Base-by-base conservation (phyloP, 2,329 filamentous ascomycete species). In the Aureobasidium lini region DNA sequence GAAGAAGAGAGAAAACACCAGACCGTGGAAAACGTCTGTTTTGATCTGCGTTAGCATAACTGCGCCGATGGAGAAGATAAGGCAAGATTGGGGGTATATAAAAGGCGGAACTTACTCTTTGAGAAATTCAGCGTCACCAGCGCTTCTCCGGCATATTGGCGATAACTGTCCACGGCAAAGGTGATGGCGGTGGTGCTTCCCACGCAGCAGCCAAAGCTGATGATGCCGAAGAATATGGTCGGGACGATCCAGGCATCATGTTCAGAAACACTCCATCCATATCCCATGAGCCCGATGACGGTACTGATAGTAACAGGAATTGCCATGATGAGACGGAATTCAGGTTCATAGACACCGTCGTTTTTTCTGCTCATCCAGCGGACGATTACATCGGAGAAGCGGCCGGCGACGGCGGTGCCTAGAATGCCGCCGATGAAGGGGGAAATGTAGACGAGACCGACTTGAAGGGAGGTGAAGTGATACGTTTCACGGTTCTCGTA, bases 341-440 rank as follows among this genome's bases (percentile, higher is more conserved):
- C 93, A 0, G 93, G 93, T 72, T 97, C 93, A 71, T 96, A 97
- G 2, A 97, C 78, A 1, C 93, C 93, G n/a, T 89, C 90, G 66
- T 97, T 97, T 31, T 86, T 85, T 37, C 86, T 82, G 2, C 90
- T 82, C 87, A 97, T 90, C 61, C 78, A 86, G 56, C 85, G 85
- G 6, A 96, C 91, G 49, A 97, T 84, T 2, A 93, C 68, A 68
- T 97, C 94, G 3, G 89, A 94, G 11, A 96, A 81, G 68, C 88
- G 90, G 42, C 93, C 94, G 0, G 93, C 93, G 0, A 96, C 89
- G 0, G 87, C 91, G 0, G 92, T 96, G n/a, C 93, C 93, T 0
- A 96, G 79, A 4, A 97, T 81, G 7, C 90, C 91, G 13, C 91
- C 92, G 4, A 96, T 75, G 67, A 97, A 96, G 0, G 93, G 93